These are phyloP conservation scores for Penicillium sp. DNA, from an alignment of 2,329 filamentous ascomycete species.

Conservation along the genomic window DNA sequence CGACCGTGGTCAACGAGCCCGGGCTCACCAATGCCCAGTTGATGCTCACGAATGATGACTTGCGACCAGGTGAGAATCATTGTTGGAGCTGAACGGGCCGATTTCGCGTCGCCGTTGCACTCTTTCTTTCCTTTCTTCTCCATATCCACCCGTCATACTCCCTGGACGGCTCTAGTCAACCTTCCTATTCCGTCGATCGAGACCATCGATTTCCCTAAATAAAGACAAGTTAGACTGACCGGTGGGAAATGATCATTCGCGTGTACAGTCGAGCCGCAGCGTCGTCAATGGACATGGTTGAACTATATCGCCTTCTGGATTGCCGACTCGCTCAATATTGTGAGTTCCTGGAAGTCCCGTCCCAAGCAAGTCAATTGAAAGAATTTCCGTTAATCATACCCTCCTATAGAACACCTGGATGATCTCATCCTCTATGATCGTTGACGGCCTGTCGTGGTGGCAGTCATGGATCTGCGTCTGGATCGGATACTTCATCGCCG, in stretches of 20 bases:
- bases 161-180: not conserved
- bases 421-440: constrained; percentile 84
- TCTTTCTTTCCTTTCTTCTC: constrained; percentile 1
- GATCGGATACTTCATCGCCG: constrained; percentile 80
- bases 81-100: constrained; percentile 2
- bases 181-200: not conserved
- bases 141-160: constrained; percentile 3
- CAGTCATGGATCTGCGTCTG: constrained; percentile 89
- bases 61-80: constrained; percentile 63
- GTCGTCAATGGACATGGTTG: constrained; percentile 82
- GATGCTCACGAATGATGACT: constrained; percentile 84
- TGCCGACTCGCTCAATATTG: constrained; percentile 81
- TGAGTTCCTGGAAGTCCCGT: constrained; percentile 33
- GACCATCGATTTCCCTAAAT: not conserved
- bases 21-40: constrained; percentile 78
- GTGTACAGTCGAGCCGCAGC: constrained; percentile 71
- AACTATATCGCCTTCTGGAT: constrained; percentile 92
- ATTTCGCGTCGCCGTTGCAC: not conserved
- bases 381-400: not conserved
- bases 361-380: not conserved
- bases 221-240: constrained; percentile 13
- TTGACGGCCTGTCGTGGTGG: constrained; percentile 83
- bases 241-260: constrained; percentile 14
- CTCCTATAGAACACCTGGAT: constrained; percentile 78
- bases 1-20: constrained; percentile 75